A percentile compares a stretch with the other conserved stretches of the same genome.
Conservation (phyloP, 345 rosid species). For the Eucalyptus polyanthemos region DNA sequence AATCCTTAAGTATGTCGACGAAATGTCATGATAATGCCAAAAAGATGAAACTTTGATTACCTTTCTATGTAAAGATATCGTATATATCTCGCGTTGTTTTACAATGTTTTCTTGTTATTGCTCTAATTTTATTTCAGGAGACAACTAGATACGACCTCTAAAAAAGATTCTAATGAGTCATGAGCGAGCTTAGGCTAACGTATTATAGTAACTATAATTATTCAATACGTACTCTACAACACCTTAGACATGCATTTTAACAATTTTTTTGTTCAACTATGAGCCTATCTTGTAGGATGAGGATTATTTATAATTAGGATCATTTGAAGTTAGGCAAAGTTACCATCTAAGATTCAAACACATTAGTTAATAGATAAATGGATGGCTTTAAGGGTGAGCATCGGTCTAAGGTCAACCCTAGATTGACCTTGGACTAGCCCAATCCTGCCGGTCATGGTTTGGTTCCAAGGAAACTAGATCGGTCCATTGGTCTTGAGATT, state of each 20-base stretch:
- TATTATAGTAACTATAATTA: not conserved
- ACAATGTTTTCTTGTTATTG: not conserved
- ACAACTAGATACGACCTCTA: not conserved
- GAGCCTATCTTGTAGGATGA: not conserved
- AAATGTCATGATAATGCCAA: not conserved
- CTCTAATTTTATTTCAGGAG: not conserved
- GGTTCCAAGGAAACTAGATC: fast-evolving
- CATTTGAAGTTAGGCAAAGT: not conserved
- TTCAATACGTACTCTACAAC: not conserved
- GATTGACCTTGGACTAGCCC: fast-evolving
- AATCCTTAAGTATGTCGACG: not conserved
- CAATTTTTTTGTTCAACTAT: not conserved
- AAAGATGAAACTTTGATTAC: not conserved
- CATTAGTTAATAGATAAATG: fast-evolving
- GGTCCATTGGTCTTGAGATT: too few species aligned
- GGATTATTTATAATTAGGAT: not conserved
- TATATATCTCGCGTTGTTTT: not conserved
- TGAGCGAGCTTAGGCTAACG: not conserved
- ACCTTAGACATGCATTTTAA: not conserved
- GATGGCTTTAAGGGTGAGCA: not conserved
- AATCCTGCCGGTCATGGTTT: fast-evolving
- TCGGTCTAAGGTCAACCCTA: fast-evolving
- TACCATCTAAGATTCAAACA: not conserved
- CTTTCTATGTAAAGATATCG: not conserved
- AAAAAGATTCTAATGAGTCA: not conserved